phyloP scores from a whole-genome alignment of 108 stramenopile species.

The Parietichytrium sp. region DNA sequence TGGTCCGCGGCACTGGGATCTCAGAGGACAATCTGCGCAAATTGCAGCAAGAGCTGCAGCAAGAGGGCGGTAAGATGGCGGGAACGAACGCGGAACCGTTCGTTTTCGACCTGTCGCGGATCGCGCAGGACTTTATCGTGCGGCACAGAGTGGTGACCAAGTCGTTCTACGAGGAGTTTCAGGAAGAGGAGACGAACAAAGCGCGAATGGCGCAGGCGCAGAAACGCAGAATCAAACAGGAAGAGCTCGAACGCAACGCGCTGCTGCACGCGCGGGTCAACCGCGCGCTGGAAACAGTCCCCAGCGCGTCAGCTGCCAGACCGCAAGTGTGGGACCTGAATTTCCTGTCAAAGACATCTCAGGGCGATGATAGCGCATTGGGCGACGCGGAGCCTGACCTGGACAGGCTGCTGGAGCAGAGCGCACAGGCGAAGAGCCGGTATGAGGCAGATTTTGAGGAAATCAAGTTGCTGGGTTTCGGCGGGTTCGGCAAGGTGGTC shows the following conservation, averaged over 20 bases:
- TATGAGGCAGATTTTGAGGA: conserved; percentile 80
- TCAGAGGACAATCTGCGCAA: neutral
- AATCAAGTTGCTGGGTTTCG: conserved; percentile 61
- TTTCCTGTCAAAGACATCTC: too few species aligned
- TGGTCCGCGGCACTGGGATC: neutral
- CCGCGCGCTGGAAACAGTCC: neutral
- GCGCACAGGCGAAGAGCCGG: conserved; percentile 38
- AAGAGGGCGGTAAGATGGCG: neutral
- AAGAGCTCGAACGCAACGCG: neutral
- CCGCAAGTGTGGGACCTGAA: too few species aligned
- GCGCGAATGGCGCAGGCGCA: neutral
- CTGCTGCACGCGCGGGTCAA: conserved; percentile 16
- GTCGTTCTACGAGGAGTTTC: conserved; percentile 35
- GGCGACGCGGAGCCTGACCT: too few species aligned
- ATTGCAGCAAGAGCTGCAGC: neutral
- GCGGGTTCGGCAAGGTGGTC: conserved; percentile 86
- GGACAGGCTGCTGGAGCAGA: neutral
- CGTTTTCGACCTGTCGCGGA: neutral
- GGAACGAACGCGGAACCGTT: conserved; percentile 19
- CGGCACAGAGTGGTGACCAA: neutral
- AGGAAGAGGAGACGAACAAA: neutral
- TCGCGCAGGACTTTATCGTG: neutral
- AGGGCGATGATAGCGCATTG: too few species aligned
- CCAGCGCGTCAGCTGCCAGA: neutral
- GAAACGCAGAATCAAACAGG: too few species aligned